phyloP scores from a whole-genome alignment of 2,329 filamentous ascomycete genomes.

The Aspergillus unguis region DNA sequence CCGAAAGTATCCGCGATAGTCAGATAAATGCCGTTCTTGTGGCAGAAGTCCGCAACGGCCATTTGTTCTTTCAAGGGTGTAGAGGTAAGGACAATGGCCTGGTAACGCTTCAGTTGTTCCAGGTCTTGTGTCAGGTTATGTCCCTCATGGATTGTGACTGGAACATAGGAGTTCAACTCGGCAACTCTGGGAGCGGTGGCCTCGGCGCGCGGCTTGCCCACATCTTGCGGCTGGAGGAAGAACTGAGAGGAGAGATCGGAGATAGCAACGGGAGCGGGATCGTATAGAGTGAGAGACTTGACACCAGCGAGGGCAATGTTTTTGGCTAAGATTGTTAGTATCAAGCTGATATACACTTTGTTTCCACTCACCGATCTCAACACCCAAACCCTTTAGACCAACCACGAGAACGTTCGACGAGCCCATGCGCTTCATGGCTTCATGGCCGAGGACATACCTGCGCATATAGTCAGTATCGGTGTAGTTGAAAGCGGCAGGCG shows the following conservation, averaged over 20 bases:
- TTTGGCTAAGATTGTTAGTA: conserved; percentile 62
- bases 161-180: conserved; percentile 95
- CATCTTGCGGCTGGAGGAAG: conserved; percentile 83
- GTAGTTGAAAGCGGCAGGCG: not conserved
- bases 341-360: conserved; percentile 15
- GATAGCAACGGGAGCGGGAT: conserved; percentile 78
- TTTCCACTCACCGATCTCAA: conserved; percentile 67
- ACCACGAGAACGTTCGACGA: conserved; percentile 91
- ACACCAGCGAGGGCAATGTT: conserved; percentile 97
- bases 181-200: conserved; percentile 85
- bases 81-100: conserved; percentile 87
- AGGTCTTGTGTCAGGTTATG: conserved; percentile 70
- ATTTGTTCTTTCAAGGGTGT: conserved; percentile 77
- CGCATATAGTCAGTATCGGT: no score
- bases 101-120: conserved; percentile 80
- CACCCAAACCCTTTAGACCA: conserved; percentile 88
- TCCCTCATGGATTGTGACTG: conserved; percentile 69
- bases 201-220: conserved; percentile 85
- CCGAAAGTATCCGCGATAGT: conserved; percentile 87
- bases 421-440: conserved; percentile 98
- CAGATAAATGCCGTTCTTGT: conserved; percentile 87
- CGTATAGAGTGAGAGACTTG: conserved; percentile 92
- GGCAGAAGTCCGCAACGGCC: conserved; percentile 85
- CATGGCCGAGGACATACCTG: conserved; percentile 67
- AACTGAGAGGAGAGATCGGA: conserved; percentile 95